Percentiles rank a stretch among this genome's conserved stretches.
Conservation (phyloP, 306 rosid genomes). For the Vigna angularis region DNA sequence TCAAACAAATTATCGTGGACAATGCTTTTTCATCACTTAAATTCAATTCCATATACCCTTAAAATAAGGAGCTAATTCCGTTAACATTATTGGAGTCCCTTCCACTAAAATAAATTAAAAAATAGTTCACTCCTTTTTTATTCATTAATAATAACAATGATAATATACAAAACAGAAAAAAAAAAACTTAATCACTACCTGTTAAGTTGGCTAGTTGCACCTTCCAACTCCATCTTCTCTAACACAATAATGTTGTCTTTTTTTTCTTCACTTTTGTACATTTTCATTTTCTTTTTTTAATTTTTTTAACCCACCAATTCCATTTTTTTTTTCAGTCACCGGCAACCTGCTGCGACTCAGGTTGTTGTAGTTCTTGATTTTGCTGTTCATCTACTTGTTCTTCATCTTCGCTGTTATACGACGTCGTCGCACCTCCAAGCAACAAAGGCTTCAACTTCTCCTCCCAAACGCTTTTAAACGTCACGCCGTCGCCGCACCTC, state of each 20-base stretch:
- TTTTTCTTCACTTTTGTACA: neutral
- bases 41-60: neutral
- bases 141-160: neutral
- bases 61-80: neutral
- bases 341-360: slow-evolving; percentile 6
- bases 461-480: slow-evolving; percentile 38
- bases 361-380: neutral
- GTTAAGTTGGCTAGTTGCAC: neutral
- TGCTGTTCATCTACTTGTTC: no score
- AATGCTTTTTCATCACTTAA: neutral
- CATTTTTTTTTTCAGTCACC: neutral
- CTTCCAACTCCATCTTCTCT: neutral
- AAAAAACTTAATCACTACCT: neutral
- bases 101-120: neutral
- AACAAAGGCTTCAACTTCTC: slow-evolving; percentile 48
- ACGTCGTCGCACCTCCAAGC: slow-evolving; percentile 38
- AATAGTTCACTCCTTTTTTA: neutral
- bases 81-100: neutral
- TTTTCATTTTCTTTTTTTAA: neutral
- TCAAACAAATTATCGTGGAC: no score
- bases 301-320: neutral
- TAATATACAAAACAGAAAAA: neutral
- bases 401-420: neutral
- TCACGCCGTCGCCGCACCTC: slow-evolving; percentile 27
- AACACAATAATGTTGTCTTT: no score